Evolutionary conservation across 2,329 filamentous ascomycete species (phyloP).

Genomic region (Epichloe hybrida): DNA sequence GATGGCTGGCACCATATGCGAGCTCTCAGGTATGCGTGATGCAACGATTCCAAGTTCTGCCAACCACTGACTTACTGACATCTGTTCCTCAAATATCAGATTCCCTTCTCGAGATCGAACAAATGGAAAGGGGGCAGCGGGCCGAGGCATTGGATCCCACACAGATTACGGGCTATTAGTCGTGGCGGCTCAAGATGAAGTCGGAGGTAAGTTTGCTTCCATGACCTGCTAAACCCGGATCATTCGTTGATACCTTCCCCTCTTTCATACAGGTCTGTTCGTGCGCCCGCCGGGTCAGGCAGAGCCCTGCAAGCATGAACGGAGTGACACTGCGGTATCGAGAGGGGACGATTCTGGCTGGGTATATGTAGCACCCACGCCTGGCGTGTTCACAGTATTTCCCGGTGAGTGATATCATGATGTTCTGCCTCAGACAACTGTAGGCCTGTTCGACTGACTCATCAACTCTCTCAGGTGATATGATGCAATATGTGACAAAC

Average conservation of each 20-base stretch:
- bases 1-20: conserved; percentile 40
- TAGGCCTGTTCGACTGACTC: background rate
- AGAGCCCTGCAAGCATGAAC: conserved; percentile 32
- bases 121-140: conserved; percentile 35
- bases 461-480: conserved; percentile 25
- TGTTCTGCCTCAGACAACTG: background rate
- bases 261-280: conserved; percentile 24
- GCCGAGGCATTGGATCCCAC: conserved; percentile 37
- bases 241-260: background rate
- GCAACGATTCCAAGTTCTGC: background rate
- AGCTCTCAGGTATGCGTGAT: conserved; percentile 24
- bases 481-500: conserved; percentile 38
- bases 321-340: conserved; percentile 26
- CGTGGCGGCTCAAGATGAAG: conserved; percentile 34
- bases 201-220: conserved; percentile 25
- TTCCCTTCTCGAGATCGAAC: conserved; percentile 20
- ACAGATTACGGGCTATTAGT: conserved; percentile 39
- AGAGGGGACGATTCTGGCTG: conserved; percentile 31
- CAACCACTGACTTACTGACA: background rate
- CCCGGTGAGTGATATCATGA: conserved; percentile 20
- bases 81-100: conserved; percentile 6
- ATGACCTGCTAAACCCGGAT: background rate
- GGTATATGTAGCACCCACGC: conserved; percentile 32
- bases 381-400: conserved; percentile 34
- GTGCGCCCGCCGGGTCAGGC: conserved; percentile 27